These are phyloP conservation scores for Lagerstroemia speciosa DNA, from an alignment of 345 rosid genomes.

Conservation along the genomic window DNA sequence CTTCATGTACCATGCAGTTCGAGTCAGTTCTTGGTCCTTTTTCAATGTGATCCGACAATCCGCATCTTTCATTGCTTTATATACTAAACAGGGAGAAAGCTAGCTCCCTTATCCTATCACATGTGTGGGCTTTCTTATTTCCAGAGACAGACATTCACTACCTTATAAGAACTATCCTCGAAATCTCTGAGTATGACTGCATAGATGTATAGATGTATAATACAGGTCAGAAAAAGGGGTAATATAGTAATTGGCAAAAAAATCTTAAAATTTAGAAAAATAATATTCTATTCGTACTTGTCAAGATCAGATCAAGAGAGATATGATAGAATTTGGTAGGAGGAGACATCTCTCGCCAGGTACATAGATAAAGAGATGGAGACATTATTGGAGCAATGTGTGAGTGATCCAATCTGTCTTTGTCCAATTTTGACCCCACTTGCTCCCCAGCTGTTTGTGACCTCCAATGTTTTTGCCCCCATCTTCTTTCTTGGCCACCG, in stretches of 20 bases:
- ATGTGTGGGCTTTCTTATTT: too few relatives aligned
- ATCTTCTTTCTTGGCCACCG: constrained; percentile 10
- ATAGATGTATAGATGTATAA: too few relatives aligned
- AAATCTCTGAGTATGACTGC: constrained; percentile 9
- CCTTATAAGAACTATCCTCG: constrained; percentile 9
- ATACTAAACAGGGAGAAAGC: background rate
- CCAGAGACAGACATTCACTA: constrained; percentile 32
- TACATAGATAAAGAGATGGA: background rate
- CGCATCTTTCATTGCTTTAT: background rate
- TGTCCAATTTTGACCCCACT: constrained; percentile 41
- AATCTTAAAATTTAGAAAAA: too few relatives aligned
- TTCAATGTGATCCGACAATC: background rate
- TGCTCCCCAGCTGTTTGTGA: constrained; percentile 36
- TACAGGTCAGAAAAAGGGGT: too few relatives aligned
- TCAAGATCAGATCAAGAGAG: constrained; percentile 36
- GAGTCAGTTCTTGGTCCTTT: too few relatives aligned
- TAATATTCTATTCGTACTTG: constrained; percentile 22
- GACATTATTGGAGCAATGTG: constrained; percentile 21
- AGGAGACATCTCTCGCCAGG: constrained; percentile 21
- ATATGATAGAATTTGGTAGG: constrained; percentile 6
- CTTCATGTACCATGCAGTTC: too few relatives aligned
- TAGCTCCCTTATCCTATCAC: constrained; percentile 9
- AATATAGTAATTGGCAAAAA: too few relatives aligned
- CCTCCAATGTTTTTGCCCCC: constrained; percentile 13
- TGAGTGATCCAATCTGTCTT: constrained; percentile 35